Evolutionary conservation across 129 eudicot genomes (phyloP).

Genomic region (Smallanthus sonchifolius): DNA sequence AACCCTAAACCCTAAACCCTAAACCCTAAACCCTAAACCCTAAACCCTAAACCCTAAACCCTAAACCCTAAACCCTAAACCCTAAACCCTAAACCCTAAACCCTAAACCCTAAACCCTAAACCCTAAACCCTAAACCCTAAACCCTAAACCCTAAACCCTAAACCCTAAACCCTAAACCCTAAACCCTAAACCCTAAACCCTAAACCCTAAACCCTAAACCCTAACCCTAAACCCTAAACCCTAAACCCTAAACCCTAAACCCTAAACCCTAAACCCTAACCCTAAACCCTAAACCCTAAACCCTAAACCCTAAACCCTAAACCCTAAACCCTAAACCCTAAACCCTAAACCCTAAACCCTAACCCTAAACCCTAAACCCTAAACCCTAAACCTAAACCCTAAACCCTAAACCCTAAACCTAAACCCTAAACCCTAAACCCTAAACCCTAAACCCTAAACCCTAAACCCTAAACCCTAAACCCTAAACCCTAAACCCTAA

Average conservation of each 20-base stretch:
- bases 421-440: conserved; percentile 7
- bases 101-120: neutral
- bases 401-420: neutral
- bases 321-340: conserved; percentile 1
- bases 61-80: neutral
- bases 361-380: conserved; percentile 6
- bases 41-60: neutral
- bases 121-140: conserved; percentile 2
- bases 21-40: neutral
- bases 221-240: conserved; percentile 5
- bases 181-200: conserved; percentile 10
- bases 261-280: conserved; percentile 4
- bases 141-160: conserved; percentile 11
- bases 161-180: conserved; percentile 13
- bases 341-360: conserved; percentile 13
- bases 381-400: conserved; percentile 7
- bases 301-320: conserved; percentile 1
- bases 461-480: neutral
- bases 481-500: conserved; percentile 8
- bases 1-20: conserved; percentile 10
- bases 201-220: conserved; percentile 12
- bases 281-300: conserved; percentile 8
- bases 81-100: neutral
- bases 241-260: conserved; percentile 10
- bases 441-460: conserved; percentile 5